Conservation (phyloP, 2,329 filamentous ascomycete genomes). For the Setomelanomma holmii region DNA sequence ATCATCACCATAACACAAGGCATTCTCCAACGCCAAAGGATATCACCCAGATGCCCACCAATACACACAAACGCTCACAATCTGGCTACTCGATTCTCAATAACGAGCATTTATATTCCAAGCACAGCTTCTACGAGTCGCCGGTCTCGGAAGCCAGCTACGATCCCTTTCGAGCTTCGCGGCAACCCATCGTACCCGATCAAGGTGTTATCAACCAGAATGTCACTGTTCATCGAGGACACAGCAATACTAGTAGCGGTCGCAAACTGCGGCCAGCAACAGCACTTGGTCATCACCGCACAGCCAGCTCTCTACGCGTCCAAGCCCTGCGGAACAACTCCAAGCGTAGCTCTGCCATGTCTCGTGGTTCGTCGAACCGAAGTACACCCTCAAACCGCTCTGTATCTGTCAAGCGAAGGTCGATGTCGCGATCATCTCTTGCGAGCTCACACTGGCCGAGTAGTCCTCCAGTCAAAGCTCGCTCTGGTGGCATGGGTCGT, state of each 20-base stretch:
- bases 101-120: slow-evolving; percentile 58
- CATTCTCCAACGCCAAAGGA: slow-evolving; percentile 31
- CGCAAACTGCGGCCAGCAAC: slow-evolving; percentile 47
- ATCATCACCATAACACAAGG: slow-evolving; percentile 69
- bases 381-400: slow-evolving; percentile 39
- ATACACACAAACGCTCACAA: slow-evolving; percentile 53
- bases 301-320: slow-evolving; percentile 53
- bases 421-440: slow-evolving; percentile 52
- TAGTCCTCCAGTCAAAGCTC: slow-evolving; percentile 56
- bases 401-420: slow-evolving; percentile 27
- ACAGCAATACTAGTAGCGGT: slow-evolving; percentile 34
- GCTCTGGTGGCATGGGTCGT: slow-evolving; percentile 61
- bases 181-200: slow-evolving; percentile 56
- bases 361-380: slow-evolving; percentile 41
- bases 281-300: slow-evolving; percentile 46
- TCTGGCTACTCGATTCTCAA: slow-evolving; percentile 66
- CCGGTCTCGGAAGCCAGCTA: slow-evolving; percentile 69
- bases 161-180: slow-evolving; percentile 81
- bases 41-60: slow-evolving; percentile 44
- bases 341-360: slow-evolving; percentile 40
- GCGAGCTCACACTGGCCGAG: slow-evolving; percentile 57
- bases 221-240: slow-evolving; percentile 70
- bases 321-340: slow-evolving; percentile 46
- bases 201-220: slow-evolving; percentile 67
- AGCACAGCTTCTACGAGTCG: slow-evolving; percentile 59